Base-by-base conservation (phyloP, 768 basidiomycete species). In the Phaeotremella fagi region DNA sequence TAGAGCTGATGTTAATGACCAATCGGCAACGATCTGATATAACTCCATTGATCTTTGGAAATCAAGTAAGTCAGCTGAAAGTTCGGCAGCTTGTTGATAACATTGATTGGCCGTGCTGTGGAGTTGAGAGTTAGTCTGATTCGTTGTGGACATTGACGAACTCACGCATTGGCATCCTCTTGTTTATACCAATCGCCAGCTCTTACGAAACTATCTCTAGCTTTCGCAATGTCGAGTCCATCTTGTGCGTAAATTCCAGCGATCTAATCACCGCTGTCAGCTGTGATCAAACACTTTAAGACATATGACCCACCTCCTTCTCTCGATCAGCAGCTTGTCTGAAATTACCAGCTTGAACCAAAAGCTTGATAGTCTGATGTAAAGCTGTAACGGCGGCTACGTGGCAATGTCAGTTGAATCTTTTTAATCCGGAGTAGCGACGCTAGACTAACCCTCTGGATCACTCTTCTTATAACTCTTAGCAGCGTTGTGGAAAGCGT, bases 121-220 rank as follows among this genome's bases (percentile, higher is more conserved):
- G n/a, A n/a, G n/a, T n/a, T n/a, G n/a, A n/a, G n/a, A n/a, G n/a
- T n/a, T n/a, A n/a, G n/a, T n/a, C n/a, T n/a, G n/a, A n/a, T n/a
- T n/a, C n/a, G n/a, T n/a, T n/a, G n/a, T n/a, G n/a, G n/a, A n/a
- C n/a, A n/a, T n/a, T n/a, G n/a, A 35, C 33, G 22, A 12, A 71
- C 89, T 73, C 78, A 95, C 94, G 94, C 91, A 59, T 83, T 81
- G 12, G 95, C 91, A 77, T 98, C 95, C 75, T 99, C 95, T 66
- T 90, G 86, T n/a, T 84, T 80, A 78, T 99, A 98, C 90, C 94
- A 94, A 36, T 99, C 91, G 23, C 85, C 94, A 12, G 95, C 95
- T 45, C 86, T 80, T 70, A 85, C 86, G 64, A 84, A 90, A 75
- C 88, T 90, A 54, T 97, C 90, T 68, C 89, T 88, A 49, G 91